Base-by-base conservation (phyloP, 352 stramenopile species). In the Blastocystis sp. region DNA sequence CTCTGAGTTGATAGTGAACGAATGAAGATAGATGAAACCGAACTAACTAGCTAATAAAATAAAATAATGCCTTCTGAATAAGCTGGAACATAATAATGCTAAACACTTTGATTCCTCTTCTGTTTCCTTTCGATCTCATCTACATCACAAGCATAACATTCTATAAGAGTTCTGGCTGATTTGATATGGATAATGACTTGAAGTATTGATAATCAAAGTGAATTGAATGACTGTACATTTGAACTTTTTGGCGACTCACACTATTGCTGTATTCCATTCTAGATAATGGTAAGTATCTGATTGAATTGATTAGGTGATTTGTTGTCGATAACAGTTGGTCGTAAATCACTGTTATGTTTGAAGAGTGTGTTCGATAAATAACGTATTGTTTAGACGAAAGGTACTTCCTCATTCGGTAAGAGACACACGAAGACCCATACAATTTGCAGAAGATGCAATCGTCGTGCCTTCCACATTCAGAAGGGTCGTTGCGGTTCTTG, bases 381-480 rank as follows among this genome's bases (percentile, higher is more conserved):
- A 78, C 75, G 1, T 42, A 24, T 27, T 89, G n/a, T 93, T 42
- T 93, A 99, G 97, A 99, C 97, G 92, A 99, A 99, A 94, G 97
- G 97, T 96, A 99, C 97, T 90, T 97, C 97, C 90, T 97, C 94
- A 93, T 99, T 99, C 93, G 97, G 97, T 95, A 98, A 99, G 94
- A 95, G 96, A 92, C 97, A 99, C 95, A 98, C 97, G 92, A 99
- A 99, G 96, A 98, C 96, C 90, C 97, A 99, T 96, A 99, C 97
- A 89, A 94, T 97, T 90, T 99, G 97, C 93, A 95, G 96, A 94
- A 95, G 97, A 90, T 99, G 97, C 93, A 97, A 97, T 90, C 97
- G 97, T 92, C 95, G 94, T 91, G 98, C 96, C 90, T 99, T 97
- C 94, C 97, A 99, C 96, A 97, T 99, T 91, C 97, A 99, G 94